A percentile compares a stretch with the other conserved stretches of the same genome.
Evolutionary conservation across 352 stramenopile genomes (phyloP).

Genomic region (Hyaloperonospora brassicae): DNA sequence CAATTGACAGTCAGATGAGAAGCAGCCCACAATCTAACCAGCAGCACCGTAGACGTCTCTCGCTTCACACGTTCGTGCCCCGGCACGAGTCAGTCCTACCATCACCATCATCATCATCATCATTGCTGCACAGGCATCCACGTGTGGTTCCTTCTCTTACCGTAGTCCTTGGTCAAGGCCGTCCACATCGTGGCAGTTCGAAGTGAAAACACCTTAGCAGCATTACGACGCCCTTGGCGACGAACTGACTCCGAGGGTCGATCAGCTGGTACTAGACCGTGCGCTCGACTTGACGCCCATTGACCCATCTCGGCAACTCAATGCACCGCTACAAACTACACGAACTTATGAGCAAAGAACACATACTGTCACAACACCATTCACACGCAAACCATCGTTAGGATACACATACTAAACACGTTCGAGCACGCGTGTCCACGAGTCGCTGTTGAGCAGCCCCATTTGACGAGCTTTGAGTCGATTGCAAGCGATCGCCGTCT

Average conservation of each 20-base stretch:
- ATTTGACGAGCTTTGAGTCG: slow-evolving; percentile 37
- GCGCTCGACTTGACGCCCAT: slow-evolving; percentile 17
- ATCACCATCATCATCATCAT: slow-evolving; percentile 82
- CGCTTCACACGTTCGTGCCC: slow-evolving; percentile 83
- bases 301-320: slow-evolving; percentile 25
- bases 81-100: too few species aligned
- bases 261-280: slow-evolving; percentile 23
- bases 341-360: too few species aligned
- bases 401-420: too few species aligned
- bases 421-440: too few species aligned
- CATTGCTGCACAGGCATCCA: slow-evolving; percentile 60
- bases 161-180: slow-evolving; percentile 72
- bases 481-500: slow-evolving; percentile 58
- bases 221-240: slow-evolving; percentile 32
- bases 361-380: too few species aligned
- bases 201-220: slow-evolving; percentile 41
- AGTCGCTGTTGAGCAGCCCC: slow-evolving; percentile 20
- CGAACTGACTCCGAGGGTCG: slow-evolving; percentile 17
- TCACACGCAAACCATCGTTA: too few species aligned
- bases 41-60: slow-evolving; percentile 4
- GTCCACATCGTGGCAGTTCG: slow-evolving; percentile 72
- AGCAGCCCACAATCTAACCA: background rate
- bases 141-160: slow-evolving; percentile 82
- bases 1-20: too few species aligned
- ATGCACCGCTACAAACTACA: background rate